Conservation (phyloP, 2,329 filamentous ascomycete species). For the Cordyceps fumosorosea region DNA sequence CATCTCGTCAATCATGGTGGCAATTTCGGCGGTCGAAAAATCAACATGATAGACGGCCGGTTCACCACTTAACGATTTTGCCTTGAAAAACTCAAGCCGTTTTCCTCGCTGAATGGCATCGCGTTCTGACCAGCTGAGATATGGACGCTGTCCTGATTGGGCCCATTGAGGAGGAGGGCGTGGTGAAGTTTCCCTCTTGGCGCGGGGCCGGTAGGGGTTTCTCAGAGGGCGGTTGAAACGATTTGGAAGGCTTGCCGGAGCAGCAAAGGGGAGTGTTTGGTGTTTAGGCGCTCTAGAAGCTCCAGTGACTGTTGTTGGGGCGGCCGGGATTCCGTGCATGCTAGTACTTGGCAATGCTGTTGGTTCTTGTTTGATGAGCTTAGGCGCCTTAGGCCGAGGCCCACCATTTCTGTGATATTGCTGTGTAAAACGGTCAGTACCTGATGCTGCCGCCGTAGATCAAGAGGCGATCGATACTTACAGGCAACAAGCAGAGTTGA, state of each 20-base stretch:
- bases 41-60: constrained; percentile 37
- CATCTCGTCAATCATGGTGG: constrained; percentile 20
- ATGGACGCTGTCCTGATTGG: neutral
- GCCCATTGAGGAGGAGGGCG: neutral
- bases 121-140: neutral
- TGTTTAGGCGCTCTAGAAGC: neutral
- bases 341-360: neutral
- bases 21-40: constrained; percentile 34
- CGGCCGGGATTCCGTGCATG: neutral
- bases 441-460: neutral
- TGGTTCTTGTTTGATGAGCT: neutral
- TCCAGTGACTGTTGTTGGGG: neutral
- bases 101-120: neutral
- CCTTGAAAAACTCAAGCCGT: neutral
- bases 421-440: neutral
- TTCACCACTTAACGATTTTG: neutral
- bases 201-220: neutral
- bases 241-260: neutral
- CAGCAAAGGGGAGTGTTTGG: neutral
- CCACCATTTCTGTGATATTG: neutral
- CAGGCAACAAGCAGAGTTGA: neutral
- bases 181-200: neutral
- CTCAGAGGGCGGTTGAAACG: neutral
- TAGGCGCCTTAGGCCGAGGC: neutral
- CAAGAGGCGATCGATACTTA: neutral